A percentile compares a stretch with the other conserved stretches of the same genome.
phyloP scores from a whole-genome alignment of 441 rosid genomes.

The Gossypium lobatum region DNA sequence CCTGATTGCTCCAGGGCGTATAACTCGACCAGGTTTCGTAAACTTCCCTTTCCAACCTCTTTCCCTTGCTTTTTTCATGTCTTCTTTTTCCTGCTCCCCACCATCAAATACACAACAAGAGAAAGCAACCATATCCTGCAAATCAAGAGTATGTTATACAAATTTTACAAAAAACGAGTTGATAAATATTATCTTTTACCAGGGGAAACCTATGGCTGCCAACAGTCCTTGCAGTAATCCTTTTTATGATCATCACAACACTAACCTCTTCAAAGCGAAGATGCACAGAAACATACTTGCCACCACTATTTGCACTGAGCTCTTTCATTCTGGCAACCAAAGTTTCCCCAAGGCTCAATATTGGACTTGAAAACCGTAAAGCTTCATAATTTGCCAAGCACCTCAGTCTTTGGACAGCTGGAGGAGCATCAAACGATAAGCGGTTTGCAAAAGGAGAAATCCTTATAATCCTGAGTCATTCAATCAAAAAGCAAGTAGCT shows the following conservation, averaged over 20 bases:
- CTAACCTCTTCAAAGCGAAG: conserved; percentile 99
- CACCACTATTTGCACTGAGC: conserved; percentile 65
- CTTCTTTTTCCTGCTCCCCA: conserved; percentile 74
- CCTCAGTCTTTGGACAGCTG: conserved; percentile 84
- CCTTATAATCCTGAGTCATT: conserved; percentile 74
- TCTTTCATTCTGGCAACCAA: conserved; percentile 92
- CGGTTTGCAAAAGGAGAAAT: conserved; percentile 99
- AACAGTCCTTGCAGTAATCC: not conserved
- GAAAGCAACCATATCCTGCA: conserved; percentile 99
- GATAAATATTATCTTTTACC: not conserved
- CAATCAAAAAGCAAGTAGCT: conserved; percentile 18
- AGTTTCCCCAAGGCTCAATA: conserved; percentile 68
- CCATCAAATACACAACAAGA: conserved; percentile 99
- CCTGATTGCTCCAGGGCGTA: conserved; percentile 97
- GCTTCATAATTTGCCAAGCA: conserved; percentile 97
- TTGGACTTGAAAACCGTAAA: conserved; percentile 69
- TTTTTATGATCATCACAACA: conserved; percentile 1
- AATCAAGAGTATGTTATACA: conserved; percentile 9
- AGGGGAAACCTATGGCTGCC: not conserved
- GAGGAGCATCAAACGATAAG: conserved; percentile 94
- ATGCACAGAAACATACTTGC: conserved; percentile 90
- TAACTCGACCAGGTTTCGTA: conserved; percentile 96
- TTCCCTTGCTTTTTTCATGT: conserved; percentile 95
- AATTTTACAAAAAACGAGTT: conserved; percentile 7
- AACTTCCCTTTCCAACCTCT: conserved; percentile 99